These are phyloP conservation scores for Bocquillonia castaneifolia DNA, from an alignment of 441 rosid species.

Conservation along the genomic window DNA sequence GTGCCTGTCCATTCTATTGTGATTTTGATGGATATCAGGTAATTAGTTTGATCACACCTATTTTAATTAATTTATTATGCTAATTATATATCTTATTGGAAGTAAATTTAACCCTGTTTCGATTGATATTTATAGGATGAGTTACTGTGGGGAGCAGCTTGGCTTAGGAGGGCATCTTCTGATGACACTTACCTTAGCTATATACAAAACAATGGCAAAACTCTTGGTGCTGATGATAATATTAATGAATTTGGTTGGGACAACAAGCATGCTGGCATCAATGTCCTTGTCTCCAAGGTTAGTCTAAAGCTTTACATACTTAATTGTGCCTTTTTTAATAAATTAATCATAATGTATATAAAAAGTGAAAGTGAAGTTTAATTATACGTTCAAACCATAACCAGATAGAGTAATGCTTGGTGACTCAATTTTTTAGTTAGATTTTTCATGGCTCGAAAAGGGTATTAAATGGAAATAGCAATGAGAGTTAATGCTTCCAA, in stretches of 20 bases:
- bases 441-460: no score
- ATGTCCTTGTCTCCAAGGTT: slow-evolving; percentile 88
- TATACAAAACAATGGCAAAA: slow-evolving; percentile 64
- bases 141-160: slow-evolving; percentile 93
- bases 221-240: slow-evolving; percentile 80
- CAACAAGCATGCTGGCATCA: slow-evolving; percentile 88
- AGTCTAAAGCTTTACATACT: not conserved
- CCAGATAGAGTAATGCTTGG: no score
- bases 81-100: not conserved
- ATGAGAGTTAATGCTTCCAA: no score
- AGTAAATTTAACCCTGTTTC: not conserved
- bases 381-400: no score
- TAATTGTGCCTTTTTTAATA: no score
- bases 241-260: slow-evolving; percentile 94
- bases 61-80: not conserved
- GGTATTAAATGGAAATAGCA: no score
- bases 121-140: slow-evolving; percentile 52
- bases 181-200: slow-evolving; percentile 56
- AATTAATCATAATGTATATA: no score
- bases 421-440: no score
- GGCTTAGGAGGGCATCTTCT: slow-evolving; percentile 75
- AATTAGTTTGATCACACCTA: slow-evolving; percentile 4
- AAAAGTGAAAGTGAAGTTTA: no score
- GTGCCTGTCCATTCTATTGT: slow-evolving; percentile 87
- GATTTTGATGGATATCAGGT: slow-evolving; percentile 90